phyloP scores from a whole-genome alignment of 768 basidiomycete genomes.

The Pleurotus pulmonarius region DNA sequence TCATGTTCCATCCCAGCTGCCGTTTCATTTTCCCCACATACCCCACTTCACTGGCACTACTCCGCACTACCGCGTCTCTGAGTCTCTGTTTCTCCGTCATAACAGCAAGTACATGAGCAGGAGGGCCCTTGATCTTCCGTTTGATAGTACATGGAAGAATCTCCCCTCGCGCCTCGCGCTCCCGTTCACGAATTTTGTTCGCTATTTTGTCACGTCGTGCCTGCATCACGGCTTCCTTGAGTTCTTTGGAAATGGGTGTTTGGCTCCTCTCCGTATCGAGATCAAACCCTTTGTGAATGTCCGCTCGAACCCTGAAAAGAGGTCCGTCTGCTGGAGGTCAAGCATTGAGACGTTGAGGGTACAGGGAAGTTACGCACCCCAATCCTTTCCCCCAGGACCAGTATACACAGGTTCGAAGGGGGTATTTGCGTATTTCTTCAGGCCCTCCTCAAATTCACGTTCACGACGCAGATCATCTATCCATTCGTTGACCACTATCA shows the following conservation, averaged over 20 bases:
- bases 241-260: constrained; percentile 41
- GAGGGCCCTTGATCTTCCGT: constrained; percentile 54
- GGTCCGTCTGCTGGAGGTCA: neutral
- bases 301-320: neutral
- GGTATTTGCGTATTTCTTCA: constrained; percentile 9
- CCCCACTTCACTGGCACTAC: constrained; percentile 60
- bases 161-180: constrained; percentile 64
- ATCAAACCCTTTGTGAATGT: constrained; percentile 1
- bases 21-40: constrained; percentile 67
- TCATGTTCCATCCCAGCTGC: constrained; percentile 47
- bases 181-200: constrained; percentile 62
- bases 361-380: constrained; percentile 33
- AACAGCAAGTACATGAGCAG: constrained; percentile 51
- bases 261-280: constrained; percentile 39
- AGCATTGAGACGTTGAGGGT: neutral
- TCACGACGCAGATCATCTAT: constrained; percentile 30
- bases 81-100: constrained; percentile 47
- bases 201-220: constrained; percentile 58
- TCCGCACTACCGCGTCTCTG: constrained; percentile 46
- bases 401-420: constrained; percentile 18
- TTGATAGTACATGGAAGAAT: constrained; percentile 42
- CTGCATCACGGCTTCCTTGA: constrained; percentile 44
- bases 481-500: constrained; percentile 24
- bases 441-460: constrained; percentile 29
- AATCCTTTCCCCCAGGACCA: constrained; percentile 17